Conservation (phyloP, 2,329 filamentous ascomycete species). For the Penicillium sp. region DNA sequence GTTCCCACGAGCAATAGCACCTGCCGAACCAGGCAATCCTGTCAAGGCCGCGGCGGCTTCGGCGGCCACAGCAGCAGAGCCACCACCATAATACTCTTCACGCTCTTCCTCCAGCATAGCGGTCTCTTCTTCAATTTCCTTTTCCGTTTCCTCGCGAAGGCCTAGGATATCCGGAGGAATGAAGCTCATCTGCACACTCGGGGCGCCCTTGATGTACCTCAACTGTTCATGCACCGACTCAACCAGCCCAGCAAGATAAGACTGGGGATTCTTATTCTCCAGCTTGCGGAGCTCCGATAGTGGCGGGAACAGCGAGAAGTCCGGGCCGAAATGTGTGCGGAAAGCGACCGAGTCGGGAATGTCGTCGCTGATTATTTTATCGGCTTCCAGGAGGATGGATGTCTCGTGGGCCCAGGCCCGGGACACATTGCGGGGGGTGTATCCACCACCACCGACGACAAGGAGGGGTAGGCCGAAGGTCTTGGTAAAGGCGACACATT, state of each 20-base stretch:
- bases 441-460: constrained; percentile 91
- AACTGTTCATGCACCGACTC: constrained; percentile 83
- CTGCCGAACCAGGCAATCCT: constrained; percentile 28
- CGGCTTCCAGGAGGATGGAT: constrained; percentile 79
- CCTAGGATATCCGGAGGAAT: constrained; percentile 78
- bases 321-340: constrained; percentile 84
- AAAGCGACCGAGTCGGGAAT: constrained; percentile 82
- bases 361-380: constrained; percentile 70
- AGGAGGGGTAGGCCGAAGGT: constrained; percentile 79
- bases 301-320: constrained; percentile 85
- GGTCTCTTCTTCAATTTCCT: constrained; percentile 53
- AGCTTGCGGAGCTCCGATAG: constrained; percentile 72
- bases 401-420: constrained; percentile 98
- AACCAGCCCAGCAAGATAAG: constrained; percentile 77
- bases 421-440: constrained; percentile 95
- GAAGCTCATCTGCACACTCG: constrained; percentile 82
- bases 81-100: constrained; percentile 47
- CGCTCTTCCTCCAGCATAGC: constrained; percentile 45
- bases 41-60: constrained; percentile 13
- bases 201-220: constrained; percentile 80
- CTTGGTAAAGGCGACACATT: constrained; percentile 90
- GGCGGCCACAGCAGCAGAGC: constrained; percentile 22
- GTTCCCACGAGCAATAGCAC: constrained; percentile 30
- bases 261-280: constrained; percentile 79
- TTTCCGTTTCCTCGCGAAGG: constrained; percentile 55